Evolutionary conservation across 2,329 filamentous ascomycete genomes (phyloP).

Genomic region (Sphaerostilbella broomeana): DNA sequence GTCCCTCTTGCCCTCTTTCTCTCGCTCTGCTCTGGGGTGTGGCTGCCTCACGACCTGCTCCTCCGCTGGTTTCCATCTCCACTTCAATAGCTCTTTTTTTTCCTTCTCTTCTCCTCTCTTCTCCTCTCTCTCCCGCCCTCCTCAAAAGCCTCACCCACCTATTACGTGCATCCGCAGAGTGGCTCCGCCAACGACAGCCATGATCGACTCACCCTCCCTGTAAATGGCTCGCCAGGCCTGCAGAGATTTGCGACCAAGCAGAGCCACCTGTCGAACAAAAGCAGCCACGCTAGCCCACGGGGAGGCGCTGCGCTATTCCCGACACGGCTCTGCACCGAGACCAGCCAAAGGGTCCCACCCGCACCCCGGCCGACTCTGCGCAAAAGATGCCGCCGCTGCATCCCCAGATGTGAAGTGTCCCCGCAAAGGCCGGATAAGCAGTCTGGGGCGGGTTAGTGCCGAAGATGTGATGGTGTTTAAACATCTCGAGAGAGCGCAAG

Average conservation of each 20-base stretch:
- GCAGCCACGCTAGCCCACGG: conserved; percentile 1
- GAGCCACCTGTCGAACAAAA: conserved; percentile 3
- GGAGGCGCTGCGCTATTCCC: conserved; percentile 6
- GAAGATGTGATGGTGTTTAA: too few relatives aligned
- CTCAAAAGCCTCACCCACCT: too few relatives aligned
- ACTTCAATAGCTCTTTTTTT: conserved; percentile 3
- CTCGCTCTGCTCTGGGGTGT: too few relatives aligned
- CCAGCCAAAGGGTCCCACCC: not conserved
- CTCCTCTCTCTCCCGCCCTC: conserved; percentile 3
- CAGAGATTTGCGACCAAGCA: conserved; percentile 11
- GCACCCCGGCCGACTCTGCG: not conserved
- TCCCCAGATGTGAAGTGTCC: conserved; percentile 3
- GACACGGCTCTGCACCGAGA: conserved; percentile 6
- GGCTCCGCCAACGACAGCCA: conserved; percentile 7
- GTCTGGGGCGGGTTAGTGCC: conserved; percentile 7
- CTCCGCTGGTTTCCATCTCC: too few relatives aligned
- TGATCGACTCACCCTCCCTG: conserved; percentile 8
- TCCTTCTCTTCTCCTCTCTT: conserved; percentile 2
- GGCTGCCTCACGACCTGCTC: too few relatives aligned
- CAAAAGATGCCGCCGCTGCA: too few relatives aligned
- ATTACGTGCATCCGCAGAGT: too few relatives aligned
- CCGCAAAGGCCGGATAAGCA: conserved; percentile 4
- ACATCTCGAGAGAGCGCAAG: too few relatives aligned
- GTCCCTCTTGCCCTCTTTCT: too few relatives aligned
- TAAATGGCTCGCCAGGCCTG: not conserved